Evolutionary conservation across 805 yeast species (phyloP).

Genomic region (Komagataella pastoris): DNA sequence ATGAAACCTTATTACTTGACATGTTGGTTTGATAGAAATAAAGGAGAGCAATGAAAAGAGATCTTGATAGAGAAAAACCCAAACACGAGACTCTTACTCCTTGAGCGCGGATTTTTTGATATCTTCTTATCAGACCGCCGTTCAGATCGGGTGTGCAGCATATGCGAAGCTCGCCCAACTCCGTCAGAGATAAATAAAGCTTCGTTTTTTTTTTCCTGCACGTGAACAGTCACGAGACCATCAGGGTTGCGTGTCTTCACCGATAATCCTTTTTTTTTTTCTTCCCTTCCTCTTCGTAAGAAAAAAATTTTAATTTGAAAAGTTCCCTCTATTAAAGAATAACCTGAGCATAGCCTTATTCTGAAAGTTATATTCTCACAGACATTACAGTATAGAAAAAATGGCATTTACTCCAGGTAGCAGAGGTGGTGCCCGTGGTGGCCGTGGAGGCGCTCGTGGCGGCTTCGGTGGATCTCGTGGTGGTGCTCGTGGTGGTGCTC

Average conservation of each 20-base stretch:
- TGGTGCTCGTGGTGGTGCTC: conserved; percentile 32
- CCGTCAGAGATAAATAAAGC: not conserved
- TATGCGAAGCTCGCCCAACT: not conserved
- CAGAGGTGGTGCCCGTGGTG: conserved; percentile 38
- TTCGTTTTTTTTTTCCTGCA: not conserved
- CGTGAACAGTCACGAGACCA: not conserved
- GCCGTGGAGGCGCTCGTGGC: conserved; percentile 32
- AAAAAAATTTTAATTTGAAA: not conserved
- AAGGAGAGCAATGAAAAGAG: not conserved
- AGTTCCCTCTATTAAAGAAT: not conserved
- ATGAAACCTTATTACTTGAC: not conserved
- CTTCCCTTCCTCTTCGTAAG: not conserved
- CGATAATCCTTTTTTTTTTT: not conserved
- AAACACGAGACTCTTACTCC: not conserved
- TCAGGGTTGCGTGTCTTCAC: not conserved
- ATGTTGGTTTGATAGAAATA: not conserved
- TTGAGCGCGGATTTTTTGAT: conserved; percentile 2
- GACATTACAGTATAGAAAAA: conserved; percentile 5
- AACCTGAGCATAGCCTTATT: conserved; percentile 1
- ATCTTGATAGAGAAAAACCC: not conserved
- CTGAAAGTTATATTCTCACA: conserved; percentile 2
- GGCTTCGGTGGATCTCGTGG: conserved; percentile 33
- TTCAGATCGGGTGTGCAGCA: conserved; percentile 2
- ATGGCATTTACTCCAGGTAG: conserved; percentile 71
- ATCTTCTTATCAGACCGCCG: conserved; percentile 2